Percentiles rank a stretch among this genome's conserved stretches.
Evolutionary conservation across 139 green algal species (phyloP).

Genomic region (Closterium sp.): DNA sequence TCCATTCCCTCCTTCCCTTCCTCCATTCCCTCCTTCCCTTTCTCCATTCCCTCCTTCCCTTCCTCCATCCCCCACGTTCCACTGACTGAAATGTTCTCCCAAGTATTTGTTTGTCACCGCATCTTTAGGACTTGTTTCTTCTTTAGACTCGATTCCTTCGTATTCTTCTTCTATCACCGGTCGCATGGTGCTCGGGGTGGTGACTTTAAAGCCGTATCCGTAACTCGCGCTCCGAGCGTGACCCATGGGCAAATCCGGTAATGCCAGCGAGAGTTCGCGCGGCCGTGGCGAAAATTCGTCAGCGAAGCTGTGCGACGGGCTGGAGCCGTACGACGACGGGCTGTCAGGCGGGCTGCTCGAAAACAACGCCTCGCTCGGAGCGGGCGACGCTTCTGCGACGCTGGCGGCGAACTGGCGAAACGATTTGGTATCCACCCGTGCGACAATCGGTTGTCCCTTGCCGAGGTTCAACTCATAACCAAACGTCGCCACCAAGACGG

Average conservation of each 20-base stretch:
- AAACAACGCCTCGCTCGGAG: not conserved
- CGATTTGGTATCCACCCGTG: not conserved
- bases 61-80: too few species aligned
- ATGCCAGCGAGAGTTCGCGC: not conserved
- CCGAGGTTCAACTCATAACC: slow-evolving; percentile 11
- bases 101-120: not conserved
- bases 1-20: not conserved
- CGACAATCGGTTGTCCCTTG: not conserved
- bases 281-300: not conserved
- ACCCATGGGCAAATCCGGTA: not conserved
- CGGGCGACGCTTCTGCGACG: not conserved
- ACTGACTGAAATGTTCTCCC: not conserved
- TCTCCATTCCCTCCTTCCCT: too few species aligned
- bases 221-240: not conserved
- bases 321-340: not conserved
- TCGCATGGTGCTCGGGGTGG: not conserved
- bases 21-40: too few species aligned
- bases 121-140: not conserved
- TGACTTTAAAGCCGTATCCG: not conserved
- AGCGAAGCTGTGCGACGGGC: not conserved
- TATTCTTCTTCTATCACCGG: not conserved
- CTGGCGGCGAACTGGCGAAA: not conserved
- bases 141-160: not conserved
- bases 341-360: not conserved
- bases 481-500: slow-evolving; percentile 25